A percentile compares a stretch with the other conserved stretches of the same genome.
Evolutionary conservation across 257 asterid genomes (phyloP).

Genomic region (Solanum phureja): DNA sequence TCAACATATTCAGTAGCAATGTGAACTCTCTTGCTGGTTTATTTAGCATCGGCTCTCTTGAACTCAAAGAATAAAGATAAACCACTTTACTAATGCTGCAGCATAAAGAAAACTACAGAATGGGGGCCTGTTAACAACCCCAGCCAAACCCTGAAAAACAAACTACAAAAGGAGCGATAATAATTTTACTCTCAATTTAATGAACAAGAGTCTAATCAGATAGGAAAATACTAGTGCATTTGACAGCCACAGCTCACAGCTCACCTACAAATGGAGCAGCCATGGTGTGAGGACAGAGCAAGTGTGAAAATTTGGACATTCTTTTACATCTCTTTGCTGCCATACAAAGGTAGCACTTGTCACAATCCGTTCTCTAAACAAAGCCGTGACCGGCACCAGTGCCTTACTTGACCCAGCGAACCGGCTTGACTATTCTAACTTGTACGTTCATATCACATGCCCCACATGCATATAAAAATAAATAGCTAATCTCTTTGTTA

Average conservation of each 20-base stretch:
- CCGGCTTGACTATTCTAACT: not conserved
- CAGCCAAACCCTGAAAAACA: not conserved
- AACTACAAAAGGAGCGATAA: not conserved
- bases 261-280: not conserved
- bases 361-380: not conserved
- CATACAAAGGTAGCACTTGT: not conserved
- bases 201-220: not conserved
- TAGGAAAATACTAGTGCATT: not conserved
- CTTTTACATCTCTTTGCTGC: not conserved
- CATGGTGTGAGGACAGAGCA: not conserved
- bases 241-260: not conserved
- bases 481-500: not conserved
- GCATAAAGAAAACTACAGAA: not conserved
- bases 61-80: not conserved
- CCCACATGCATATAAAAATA: not conserved
- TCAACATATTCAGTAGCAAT: not conserved
- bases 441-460: not conserved
- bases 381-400: not conserved
- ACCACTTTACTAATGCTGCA: not conserved
- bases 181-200: no score
- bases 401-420: not conserved
- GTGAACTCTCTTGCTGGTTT: not conserved
- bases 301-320: not conserved
- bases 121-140: not conserved
- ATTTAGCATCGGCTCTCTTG: not conserved